Evolutionary conservation across 2,329 filamentous ascomycete genomes (phyloP), one percentile per base, ranked within the genome.

Genomic region (Cytospora mali): DNA sequence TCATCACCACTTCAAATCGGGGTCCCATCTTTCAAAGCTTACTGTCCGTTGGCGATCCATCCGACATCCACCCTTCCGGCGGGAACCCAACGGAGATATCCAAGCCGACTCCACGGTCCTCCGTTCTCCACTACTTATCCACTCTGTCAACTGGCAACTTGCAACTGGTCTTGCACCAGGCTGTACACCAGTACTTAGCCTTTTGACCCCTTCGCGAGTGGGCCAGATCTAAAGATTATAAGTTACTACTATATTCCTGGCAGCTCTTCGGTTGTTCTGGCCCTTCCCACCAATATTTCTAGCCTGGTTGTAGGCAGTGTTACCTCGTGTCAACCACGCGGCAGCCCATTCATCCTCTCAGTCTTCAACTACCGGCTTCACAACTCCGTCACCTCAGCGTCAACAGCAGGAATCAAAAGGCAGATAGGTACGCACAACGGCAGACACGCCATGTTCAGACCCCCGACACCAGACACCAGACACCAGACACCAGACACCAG

Each of bases 251-350:
- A n/a, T n/a, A n/a, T n/a, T 39, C 35, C 16, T 39, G 35, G 14
- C 35, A 5, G n/a, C 35, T 5, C 39, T 13, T 46, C 39, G 39
- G n/a, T 46, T 23, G 18, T 9, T 46, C 18, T n/a, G 39, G 39
- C n/a, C 39, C 39, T 21, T 21, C n/a, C 39, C n/a, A 21, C 18
- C 18, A 46, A 21, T n/a, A 21, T n/a, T 14, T 23, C 13, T n/a
- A 46, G 18, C 18, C 39, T 46, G n/a, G 39, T 42, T 21, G 16
- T 28, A 18, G 27, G 27, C 51, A 33, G 39, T 55, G 51, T 39
- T 18, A 61, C 58, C 46, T 53, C 35, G 50, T 60, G 57, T 54
- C 57, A 25, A 28, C 57, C 50, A 33, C 35, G 57, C 50, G 50
- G 50, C 35, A 54, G 29, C 6, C 27, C 49, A 27, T 56, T 31